Evolutionary conservation across 306 rosid species (phyloP).

Genomic region (Potentilla sterilis): DNA sequence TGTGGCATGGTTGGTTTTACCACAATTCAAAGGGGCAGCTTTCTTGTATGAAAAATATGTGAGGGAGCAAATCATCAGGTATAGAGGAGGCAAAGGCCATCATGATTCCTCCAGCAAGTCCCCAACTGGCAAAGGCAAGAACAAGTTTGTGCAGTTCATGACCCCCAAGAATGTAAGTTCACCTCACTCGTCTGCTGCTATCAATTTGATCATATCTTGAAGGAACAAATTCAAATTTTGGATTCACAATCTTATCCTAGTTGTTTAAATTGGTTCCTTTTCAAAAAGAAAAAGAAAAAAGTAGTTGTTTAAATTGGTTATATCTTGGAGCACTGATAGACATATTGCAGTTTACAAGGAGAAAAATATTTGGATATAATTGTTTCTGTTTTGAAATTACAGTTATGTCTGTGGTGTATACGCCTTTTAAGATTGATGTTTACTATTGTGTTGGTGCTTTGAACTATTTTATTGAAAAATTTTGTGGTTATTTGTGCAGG

Average conservation of each 20-base stretch:
- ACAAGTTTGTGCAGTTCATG: conserved; percentile 51
- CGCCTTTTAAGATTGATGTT: conserved; percentile 3
- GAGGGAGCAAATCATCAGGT: conserved; percentile 49
- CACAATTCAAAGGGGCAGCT: conserved; percentile 89
- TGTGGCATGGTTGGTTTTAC: conserved; percentile 87
- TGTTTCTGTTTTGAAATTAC: not conserved
- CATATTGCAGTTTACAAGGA: not conserved
- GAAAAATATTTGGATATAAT: not conserved
- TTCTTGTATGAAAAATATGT: conserved; percentile 71
- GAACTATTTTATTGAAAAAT: not conserved
- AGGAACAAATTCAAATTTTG: not conserved
- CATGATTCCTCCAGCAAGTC: conserved; percentile 19
- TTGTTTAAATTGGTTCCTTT: not conserved
- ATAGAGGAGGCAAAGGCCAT: conserved; percentile 16
- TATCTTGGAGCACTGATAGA: not conserved
- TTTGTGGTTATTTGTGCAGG: conserved; percentile 22
- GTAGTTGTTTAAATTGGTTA: too few species aligned
- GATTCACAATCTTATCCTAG: not conserved
- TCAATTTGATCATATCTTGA: not conserved
- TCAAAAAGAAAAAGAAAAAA: too few species aligned
- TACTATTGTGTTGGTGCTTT: not conserved
- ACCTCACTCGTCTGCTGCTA: not conserved
- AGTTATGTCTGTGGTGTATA: not conserved
- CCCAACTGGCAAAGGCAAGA: conserved; percentile 43
- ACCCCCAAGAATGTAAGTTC: conserved; percentile 47